A percentile compares a stretch with the other conserved stretches of the same genome.
Evolutionary conservation across 2,329 filamentous ascomycete genomes (phyloP).

Genomic region (Hymenoscyphus repandus): DNA sequence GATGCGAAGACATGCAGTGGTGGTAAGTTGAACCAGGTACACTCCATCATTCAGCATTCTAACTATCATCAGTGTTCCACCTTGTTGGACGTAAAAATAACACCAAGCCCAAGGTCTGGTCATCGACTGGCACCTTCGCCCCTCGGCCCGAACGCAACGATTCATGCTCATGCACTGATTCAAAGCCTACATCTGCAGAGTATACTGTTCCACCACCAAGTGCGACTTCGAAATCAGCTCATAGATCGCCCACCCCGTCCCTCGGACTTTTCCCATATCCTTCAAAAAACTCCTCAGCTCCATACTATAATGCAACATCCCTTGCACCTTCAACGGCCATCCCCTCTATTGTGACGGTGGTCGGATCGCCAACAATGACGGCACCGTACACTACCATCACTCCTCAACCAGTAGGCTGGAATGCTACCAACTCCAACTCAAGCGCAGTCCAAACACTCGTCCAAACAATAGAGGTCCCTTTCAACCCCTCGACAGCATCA

Average conservation of each 20-base stretch:
- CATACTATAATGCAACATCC: neutral
- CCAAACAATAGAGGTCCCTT: neutral
- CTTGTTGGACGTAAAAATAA: neutral
- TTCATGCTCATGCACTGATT: neutral
- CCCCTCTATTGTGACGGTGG: neutral
- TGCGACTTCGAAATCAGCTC: neutral
- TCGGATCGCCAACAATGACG: neutral
- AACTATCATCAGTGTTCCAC: neutral
- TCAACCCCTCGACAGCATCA: neutral
- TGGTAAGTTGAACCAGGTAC: neutral
- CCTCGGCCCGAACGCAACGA: neutral
- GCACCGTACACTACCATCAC: neutral
- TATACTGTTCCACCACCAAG: neutral
- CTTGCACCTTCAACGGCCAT: neutral
- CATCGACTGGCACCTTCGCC: too few relatives aligned
- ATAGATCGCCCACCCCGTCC: neutral
- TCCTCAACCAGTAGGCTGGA: neutral
- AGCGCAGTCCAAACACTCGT: neutral
- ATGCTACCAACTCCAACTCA: neutral
- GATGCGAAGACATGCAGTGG: constrained; percentile 8
- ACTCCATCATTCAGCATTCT: neutral
- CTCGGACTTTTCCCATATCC: neutral
- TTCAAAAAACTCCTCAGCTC: neutral
- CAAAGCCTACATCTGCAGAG: neutral
- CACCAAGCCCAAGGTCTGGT: neutral